Percentiles rank a stretch among this genome's conserved stretches.
phyloP scores from a whole-genome alignment of 352 stramenopile genomes.

The Paralagenidium karlingii region DNA sequence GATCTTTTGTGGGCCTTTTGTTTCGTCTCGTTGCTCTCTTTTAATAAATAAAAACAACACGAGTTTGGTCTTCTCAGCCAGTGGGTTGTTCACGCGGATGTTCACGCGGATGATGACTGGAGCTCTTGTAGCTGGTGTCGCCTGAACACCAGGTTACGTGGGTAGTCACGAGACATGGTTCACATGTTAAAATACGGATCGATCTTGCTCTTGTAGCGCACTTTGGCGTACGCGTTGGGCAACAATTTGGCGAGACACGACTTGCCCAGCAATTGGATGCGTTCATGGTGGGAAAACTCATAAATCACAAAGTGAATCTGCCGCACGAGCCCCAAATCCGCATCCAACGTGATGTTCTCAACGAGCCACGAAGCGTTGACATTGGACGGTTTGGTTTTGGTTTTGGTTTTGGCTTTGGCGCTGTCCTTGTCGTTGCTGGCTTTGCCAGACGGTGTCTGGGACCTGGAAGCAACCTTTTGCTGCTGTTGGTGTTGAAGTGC shows the following conservation, averaged over 20 bases:
- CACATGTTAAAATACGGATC: slow-evolving; percentile 66
- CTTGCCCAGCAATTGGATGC: slow-evolving; percentile 47
- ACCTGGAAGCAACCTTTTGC: too few relatives aligned
- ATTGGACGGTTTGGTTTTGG: not conserved
- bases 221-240: slow-evolving; percentile 47
- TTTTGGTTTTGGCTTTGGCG: slow-evolving; percentile 2
- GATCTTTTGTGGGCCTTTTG: too few relatives aligned
- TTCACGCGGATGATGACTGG: too few relatives aligned
- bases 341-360: slow-evolving; percentile 30
- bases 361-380: slow-evolving; percentile 9
- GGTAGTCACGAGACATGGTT: slow-evolving; percentile 4
- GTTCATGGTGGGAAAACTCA: slow-evolving; percentile 37
- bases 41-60: too few relatives aligned
- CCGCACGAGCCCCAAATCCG: slow-evolving; percentile 36
- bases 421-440: too few relatives aligned
- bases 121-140: too few relatives aligned
- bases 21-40: too few relatives aligned
- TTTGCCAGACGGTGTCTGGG: too few relatives aligned
- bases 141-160: not conserved
- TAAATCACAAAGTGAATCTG: slow-evolving; percentile 52
- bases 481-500: too few relatives aligned
- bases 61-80: too few relatives aligned
- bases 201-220: slow-evolving; percentile 55
- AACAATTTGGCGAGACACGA: slow-evolving; percentile 34
- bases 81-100: too few relatives aligned